These are phyloP conservation scores for Tephrocybe sp. DNA, from an alignment of 768 basidiomycete species.

Conservation along the genomic window DNA sequence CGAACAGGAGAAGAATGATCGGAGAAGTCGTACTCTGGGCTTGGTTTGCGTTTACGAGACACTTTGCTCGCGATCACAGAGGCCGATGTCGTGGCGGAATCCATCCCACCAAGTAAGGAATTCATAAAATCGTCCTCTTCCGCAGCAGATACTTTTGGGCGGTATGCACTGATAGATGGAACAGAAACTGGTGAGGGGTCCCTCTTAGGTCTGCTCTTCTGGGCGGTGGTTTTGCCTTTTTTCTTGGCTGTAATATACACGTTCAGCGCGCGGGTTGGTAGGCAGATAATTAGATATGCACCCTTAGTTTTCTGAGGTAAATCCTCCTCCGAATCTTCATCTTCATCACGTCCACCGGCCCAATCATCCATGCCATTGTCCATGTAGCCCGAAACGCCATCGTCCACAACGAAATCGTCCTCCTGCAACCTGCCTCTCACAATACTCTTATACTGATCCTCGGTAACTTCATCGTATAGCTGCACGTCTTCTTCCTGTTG, in stretches of 20 bases:
- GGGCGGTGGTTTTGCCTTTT: conserved; percentile 38
- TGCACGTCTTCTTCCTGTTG: conserved; percentile 56
- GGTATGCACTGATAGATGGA: conserved; percentile 77
- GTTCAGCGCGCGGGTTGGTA: too few species aligned
- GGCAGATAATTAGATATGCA: conserved; percentile 29
- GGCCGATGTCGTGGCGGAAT: conserved; percentile 42
- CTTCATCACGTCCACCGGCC: conserved; percentile 60
- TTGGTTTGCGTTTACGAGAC: conserved; percentile 70
- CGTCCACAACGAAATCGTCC: conserved; percentile 96
- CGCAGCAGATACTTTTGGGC: conserved; percentile 70
- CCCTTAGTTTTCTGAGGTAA: conserved; percentile 43
- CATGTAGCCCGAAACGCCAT: conserved; percentile 87
- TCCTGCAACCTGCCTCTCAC: conserved; percentile 79
- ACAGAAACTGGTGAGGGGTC: conserved; percentile 50
- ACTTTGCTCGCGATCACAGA: conserved; percentile 27
- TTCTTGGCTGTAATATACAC: conserved; percentile 28
- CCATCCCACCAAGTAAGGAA: conserved; percentile 72
- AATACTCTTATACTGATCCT: conserved; percentile 85
- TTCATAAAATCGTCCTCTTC: conserved; percentile 92
- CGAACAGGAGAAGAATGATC: conserved; percentile 39
- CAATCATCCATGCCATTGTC: conserved; percentile 99
- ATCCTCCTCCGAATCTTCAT: conserved; percentile 58
- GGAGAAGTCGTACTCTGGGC: conserved; percentile 42
- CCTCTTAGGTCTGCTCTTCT: conserved; percentile 48
- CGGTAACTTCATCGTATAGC: conserved; percentile 88